These are phyloP conservation scores for Argentina anserina DNA, from an alignment of 306 rosid genomes.

Conservation along the genomic window DNA sequence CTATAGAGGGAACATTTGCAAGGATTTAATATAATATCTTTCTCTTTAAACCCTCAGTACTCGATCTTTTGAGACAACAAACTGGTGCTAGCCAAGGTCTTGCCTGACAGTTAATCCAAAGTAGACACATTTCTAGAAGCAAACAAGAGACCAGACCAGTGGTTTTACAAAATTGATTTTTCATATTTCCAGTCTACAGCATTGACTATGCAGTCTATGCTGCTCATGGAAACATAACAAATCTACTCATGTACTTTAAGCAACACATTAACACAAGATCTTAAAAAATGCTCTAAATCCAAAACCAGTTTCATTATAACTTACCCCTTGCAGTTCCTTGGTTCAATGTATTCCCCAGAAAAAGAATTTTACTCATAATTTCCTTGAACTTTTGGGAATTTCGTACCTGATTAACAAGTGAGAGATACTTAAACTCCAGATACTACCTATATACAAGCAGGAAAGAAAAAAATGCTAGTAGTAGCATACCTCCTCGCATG, in stretches of 20 bases:
- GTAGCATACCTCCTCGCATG: constrained; percentile 81
- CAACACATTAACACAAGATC: constrained; percentile 14
- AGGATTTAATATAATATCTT: background rate
- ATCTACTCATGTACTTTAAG: background rate
- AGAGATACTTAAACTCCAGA: constrained; percentile 29
- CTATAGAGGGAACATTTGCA: background rate
- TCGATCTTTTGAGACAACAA: background rate
- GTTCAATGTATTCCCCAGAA: constrained; percentile 86
- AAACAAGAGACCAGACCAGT: background rate
- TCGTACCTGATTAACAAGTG: constrained; percentile 59
- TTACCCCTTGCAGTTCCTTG: constrained; percentile 99
- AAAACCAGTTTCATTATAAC: constrained; percentile 17
- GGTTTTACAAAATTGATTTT: background rate
- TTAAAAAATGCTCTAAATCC: constrained; percentile 15
- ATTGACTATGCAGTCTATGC: background rate
- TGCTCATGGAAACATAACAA: background rate
- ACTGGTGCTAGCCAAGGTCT: background rate
- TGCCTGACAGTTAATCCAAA: background rate
- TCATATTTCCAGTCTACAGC: constrained; percentile 5
- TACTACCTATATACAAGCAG: constrained; percentile 14
- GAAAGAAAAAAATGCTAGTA: constrained; percentile 17
- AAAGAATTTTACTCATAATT: constrained; percentile 80
- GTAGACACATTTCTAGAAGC: background rate
- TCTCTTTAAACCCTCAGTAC: background rate
- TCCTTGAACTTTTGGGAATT: constrained; percentile 77